phyloP scores from a whole-genome alignment of 257 asterid genomes.

The Forsythia viridissima region DNA sequence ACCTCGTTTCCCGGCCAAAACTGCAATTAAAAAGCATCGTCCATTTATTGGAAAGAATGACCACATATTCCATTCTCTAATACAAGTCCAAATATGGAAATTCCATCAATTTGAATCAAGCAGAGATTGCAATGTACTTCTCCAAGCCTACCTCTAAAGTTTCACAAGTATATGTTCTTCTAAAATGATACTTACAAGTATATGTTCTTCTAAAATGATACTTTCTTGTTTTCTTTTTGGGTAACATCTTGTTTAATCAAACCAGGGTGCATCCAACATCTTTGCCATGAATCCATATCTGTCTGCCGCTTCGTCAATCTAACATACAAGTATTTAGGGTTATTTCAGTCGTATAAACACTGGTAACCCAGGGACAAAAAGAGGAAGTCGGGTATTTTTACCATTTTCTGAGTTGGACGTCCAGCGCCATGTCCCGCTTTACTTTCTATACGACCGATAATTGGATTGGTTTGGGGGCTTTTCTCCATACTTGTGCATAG shows the following conservation, averaged over 20 bases:
- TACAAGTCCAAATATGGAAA: background rate
- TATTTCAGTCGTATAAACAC: background rate
- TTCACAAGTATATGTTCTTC: background rate
- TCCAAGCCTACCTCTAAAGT: background rate
- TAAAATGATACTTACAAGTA: background rate
- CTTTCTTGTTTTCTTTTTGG: background rate
- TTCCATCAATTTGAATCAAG: background rate
- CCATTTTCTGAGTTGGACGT: slow-evolving; percentile 75
- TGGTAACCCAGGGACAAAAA: background rate
- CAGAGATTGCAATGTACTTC: background rate
- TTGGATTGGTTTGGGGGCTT: slow-evolving; percentile 66
- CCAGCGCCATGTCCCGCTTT: slow-evolving; percentile 91
- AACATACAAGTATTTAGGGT: slow-evolving; percentile 6
- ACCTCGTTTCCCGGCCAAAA: background rate
- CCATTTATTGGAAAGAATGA: background rate
- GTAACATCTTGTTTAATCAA: slow-evolving; percentile 22
- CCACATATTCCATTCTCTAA: background rate
- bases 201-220: background rate
- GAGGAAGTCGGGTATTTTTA: slow-evolving; percentile 9
- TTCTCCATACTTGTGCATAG: slow-evolving; percentile 52
- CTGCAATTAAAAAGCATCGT: background rate
- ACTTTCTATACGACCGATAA: slow-evolving; percentile 62
- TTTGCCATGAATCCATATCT: slow-evolving; percentile 72
- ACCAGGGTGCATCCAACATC: slow-evolving; percentile 70
- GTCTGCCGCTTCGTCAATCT: slow-evolving; percentile 79